phyloP scores from a whole-genome alignment of 2,329 filamentous ascomycete genomes.

The Shiraia sp. region DNA sequence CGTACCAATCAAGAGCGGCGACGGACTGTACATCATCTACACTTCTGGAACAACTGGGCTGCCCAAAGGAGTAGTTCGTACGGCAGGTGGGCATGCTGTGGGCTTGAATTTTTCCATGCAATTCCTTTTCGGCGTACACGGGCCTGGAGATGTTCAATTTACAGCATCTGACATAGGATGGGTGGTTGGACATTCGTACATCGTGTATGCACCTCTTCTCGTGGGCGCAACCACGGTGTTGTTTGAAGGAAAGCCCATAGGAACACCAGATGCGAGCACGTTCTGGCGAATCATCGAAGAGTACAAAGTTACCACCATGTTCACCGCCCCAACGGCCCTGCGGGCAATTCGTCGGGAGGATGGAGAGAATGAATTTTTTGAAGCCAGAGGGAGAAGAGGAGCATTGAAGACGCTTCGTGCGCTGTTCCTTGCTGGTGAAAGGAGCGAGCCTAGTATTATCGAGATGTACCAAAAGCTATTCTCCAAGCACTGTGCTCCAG shows the following conservation, averaged over 20 bases:
- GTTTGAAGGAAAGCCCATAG: conserved; percentile 92
- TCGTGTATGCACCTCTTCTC: conserved; percentile 84
- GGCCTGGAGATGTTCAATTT: conserved; percentile 81
- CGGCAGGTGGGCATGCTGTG: conserved; percentile 85
- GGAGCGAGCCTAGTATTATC: conserved; percentile 85
- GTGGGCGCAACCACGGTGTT: conserved; percentile 83
- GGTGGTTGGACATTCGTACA: conserved; percentile 78
- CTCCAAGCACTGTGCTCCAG: conserved; percentile 64
- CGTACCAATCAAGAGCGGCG: conserved; percentile 76
- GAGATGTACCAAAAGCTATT: conserved; percentile 79
- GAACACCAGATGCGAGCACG: conserved; percentile 81
- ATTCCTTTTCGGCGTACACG: conserved; percentile 80
- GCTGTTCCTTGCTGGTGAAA: conserved; percentile 85
- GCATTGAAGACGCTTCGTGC: conserved; percentile 73
- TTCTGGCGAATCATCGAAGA: conserved; percentile 88
- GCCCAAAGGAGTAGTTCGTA: conserved; percentile 81
- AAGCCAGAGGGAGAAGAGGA: conserved; percentile 65
- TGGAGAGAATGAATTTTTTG: conserved; percentile 69
- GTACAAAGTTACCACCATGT: conserved; percentile 77
- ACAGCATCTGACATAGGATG: conserved; percentile 88
- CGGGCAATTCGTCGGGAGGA: conserved; percentile 87
- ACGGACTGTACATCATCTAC: conserved; percentile 88
- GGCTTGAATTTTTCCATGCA: conserved; percentile 80
- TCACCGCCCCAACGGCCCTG: conserved; percentile 85
- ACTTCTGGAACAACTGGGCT: conserved; percentile 81